Evolutionary conservation across 495 filamentous ascomycete species (phyloP).

Genomic region (Copromyces sp.): DNA sequence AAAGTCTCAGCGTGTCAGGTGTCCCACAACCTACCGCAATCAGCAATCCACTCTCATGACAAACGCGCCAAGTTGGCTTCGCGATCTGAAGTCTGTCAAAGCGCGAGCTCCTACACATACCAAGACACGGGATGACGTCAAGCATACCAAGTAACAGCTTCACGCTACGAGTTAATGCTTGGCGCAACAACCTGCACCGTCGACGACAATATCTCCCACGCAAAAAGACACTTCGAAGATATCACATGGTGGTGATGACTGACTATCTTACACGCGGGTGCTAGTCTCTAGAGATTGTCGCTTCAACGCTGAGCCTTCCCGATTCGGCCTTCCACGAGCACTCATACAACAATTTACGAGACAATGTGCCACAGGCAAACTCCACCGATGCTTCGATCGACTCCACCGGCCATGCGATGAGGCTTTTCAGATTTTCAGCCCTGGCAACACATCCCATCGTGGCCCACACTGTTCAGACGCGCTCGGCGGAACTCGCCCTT

Average conservation of each 20-base stretch:
- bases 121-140: neutral
- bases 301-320: neutral
- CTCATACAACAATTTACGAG: neutral
- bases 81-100: neutral
- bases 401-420: neutral
- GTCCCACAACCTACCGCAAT: neutral
- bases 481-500: neutral
- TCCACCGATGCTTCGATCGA: neutral
- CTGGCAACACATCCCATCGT: neutral
- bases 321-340: neutral
- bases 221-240: neutral
- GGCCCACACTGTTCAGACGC: neutral
- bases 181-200: neutral
- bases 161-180: neutral
- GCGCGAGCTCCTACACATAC: neutral
- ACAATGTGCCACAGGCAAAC: neutral
- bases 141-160: neutral
- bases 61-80: neutral
- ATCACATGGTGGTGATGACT: neutral
- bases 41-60: neutral
- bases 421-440: neutral
- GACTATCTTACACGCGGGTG: neutral
- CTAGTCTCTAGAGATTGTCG: neutral
- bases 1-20: neutral
- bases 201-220: neutral